These are phyloP conservation scores for Plasmodium gaboni DNA, from an alignment of 169 alveolate genomes.

Conservation along the genomic window DNA sequence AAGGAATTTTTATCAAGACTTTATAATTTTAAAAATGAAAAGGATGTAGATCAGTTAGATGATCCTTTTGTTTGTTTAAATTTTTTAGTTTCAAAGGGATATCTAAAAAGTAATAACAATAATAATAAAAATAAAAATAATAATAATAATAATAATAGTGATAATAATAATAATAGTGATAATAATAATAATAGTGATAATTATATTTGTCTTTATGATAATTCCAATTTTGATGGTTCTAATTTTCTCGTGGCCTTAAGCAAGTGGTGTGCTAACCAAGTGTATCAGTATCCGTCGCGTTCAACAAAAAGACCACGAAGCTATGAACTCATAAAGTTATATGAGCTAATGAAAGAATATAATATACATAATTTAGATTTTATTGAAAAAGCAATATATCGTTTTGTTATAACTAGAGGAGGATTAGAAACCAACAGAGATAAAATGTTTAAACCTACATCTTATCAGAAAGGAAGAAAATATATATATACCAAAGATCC, in stretches of 20 bases:
- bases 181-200: too few relatives aligned
- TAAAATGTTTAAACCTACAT: slow-evolving; percentile 42
- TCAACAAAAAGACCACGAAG: slow-evolving; percentile 85
- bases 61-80: slow-evolving; percentile 86
- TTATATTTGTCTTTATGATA: too few relatives aligned
- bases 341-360: slow-evolving; percentile 75
- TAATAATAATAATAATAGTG: too few relatives aligned
- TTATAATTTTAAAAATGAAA: slow-evolving; percentile 74
- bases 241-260: slow-evolving; percentile 81
- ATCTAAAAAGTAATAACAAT: too few relatives aligned
- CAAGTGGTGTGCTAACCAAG: slow-evolving; percentile 87
- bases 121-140: too few relatives aligned
- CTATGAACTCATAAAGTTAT: slow-evolving; percentile 81
- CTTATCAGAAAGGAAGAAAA: slow-evolving; percentile 69
- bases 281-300: slow-evolving; percentile 81
- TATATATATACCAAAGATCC: slow-evolving; percentile 54
- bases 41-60: slow-evolving; percentile 80
- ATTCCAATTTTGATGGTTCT: background rate
- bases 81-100: slow-evolving; percentile 19
- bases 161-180: too few relatives aligned
- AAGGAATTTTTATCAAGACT: slow-evolving; percentile 31
- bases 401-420: slow-evolving; percentile 61
- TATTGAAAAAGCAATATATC: slow-evolving; percentile 65
- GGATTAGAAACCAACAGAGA: slow-evolving; percentile 56
- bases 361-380: slow-evolving; percentile 43